These are phyloP conservation scores for Sphagnum contortum DNA, from an alignment of 225 moss, liverwort and hornwort genomes.

Conservation along the genomic window DNA sequence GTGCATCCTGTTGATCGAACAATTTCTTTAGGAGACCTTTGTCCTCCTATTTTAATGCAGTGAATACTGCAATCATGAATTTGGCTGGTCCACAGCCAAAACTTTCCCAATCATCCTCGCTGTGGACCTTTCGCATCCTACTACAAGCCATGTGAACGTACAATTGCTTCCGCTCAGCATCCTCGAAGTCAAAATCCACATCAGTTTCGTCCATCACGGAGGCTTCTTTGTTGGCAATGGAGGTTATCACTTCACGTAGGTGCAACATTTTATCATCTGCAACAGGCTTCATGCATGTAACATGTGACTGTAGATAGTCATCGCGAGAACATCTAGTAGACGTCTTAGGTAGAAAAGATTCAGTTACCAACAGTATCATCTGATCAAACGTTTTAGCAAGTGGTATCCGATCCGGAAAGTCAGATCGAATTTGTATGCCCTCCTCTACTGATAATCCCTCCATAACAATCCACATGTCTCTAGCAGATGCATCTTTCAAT, in stretches of 20 bases:
- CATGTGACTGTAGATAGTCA: background rate
- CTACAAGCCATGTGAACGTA: constrained; percentile 9
- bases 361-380: too few relatives aligned
- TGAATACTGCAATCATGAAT: constrained; percentile 2
- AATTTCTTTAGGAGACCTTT: constrained; percentile 2
- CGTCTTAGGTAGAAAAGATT: too few relatives aligned
- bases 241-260: constrained; percentile 6
- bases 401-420: too few relatives aligned
- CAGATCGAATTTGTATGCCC: too few relatives aligned
- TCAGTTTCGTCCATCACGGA: constrained; percentile 6
- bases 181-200: constrained; percentile 12
- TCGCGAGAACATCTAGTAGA: too few relatives aligned
- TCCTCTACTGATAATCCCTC: constrained; percentile 8
- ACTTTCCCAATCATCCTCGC: too few relatives aligned
- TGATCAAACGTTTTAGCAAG: too few relatives aligned
- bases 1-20: constrained; percentile 21
- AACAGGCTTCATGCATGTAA: background rate
- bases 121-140: constrained; percentile 8
- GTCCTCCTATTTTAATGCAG: background rate
- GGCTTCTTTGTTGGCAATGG: too few relatives aligned
- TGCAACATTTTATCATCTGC: too few relatives aligned
- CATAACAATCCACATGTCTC: constrained; percentile 19
- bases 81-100: too few relatives aligned
- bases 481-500: constrained; percentile 16
- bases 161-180: constrained; percentile 1